These are phyloP conservation scores for Erigeron philadelphicus DNA, from an alignment of 140 eudicot genomes.

Conservation along the genomic window DNA sequence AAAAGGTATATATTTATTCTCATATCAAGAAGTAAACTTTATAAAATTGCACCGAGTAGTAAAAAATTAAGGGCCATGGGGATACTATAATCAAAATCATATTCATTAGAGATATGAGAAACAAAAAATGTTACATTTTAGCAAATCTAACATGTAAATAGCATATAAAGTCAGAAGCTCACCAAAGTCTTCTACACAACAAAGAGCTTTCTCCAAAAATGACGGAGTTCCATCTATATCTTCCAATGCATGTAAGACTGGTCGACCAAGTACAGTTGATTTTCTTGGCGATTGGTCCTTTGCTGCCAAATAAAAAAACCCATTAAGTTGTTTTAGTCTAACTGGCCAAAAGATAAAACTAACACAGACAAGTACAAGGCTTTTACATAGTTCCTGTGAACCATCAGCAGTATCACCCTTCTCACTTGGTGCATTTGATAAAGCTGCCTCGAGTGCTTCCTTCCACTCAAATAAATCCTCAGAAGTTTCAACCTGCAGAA, in stretches of 20 bases:
- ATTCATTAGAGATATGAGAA: too few relatives aligned
- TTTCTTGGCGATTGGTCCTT: slow-evolving; percentile 60
- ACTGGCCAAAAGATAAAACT: background rate
- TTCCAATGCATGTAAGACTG: slow-evolving; percentile 86
- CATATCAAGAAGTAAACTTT: too few relatives aligned
- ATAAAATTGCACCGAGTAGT: too few relatives aligned
- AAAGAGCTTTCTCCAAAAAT: slow-evolving; percentile 91
- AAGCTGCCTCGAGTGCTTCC: slow-evolving; percentile 78
- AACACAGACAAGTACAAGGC: background rate
- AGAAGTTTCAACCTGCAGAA: slow-evolving; percentile 70
- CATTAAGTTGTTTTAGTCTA: background rate
- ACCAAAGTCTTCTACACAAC: slow-evolving; percentile 79
- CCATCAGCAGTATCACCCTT: slow-evolving; percentile 51
- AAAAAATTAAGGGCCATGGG: too few relatives aligned
- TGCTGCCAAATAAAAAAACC: slow-evolving; percentile 30
- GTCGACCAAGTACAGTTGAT: slow-evolving; percentile 79
- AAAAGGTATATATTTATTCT: too few relatives aligned
- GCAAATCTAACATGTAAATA: background rate
- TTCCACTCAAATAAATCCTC: slow-evolving; percentile 88
- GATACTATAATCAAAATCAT: too few relatives aligned
- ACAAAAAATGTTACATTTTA: too few relatives aligned
- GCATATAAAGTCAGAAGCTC: slow-evolving; percentile 17
- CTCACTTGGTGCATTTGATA: slow-evolving; percentile 77
- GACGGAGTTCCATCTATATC: slow-evolving; percentile 94
- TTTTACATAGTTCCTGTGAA: slow-evolving; percentile 59